A percentile compares a stretch with the other conserved stretches of the same genome.
Conservation (phyloP, 768 basidiomycete species). For the Lactarius trivialis region DNA sequence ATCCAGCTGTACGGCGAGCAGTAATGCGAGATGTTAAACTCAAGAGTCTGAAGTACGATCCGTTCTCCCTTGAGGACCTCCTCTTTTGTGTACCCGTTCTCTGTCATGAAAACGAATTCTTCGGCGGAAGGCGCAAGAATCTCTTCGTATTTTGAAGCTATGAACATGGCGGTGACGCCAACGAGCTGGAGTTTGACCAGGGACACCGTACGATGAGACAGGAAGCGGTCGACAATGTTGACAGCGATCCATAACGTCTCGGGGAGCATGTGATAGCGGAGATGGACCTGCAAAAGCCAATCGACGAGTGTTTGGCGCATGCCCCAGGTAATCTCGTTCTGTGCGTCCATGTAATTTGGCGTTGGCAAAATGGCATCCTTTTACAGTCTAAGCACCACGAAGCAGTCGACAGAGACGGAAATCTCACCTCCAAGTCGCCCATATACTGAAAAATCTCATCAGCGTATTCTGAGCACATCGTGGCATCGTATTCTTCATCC, state of each 20-base stretch:
- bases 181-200: constrained; percentile 89
- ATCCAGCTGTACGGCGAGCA: constrained; percentile 99
- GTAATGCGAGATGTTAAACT: constrained; percentile 93
- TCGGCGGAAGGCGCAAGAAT: constrained; percentile 95
- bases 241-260: constrained; percentile 99
- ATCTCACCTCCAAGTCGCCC: constrained; percentile 80
- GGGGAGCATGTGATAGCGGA: constrained; percentile 97
- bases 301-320: constrained; percentile 98
- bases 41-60: constrained; percentile 90
- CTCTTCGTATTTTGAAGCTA: constrained; percentile 98
- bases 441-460: constrained; percentile 98
- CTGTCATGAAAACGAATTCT: constrained; percentile 98
- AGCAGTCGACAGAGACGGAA: not conserved
- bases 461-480: constrained; percentile 98
- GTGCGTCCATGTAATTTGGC: constrained; percentile 88
- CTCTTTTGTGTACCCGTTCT: constrained; percentile 87
- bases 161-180: constrained; percentile 98
- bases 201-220: constrained; percentile 65
- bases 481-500: constrained; percentile 70
- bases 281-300: constrained; percentile 96
- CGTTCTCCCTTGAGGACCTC: constrained; percentile 98
- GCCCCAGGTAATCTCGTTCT: constrained; percentile 85
- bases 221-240: constrained; percentile 83
- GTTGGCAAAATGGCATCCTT: constrained; percentile 87
- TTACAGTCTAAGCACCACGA: constrained; percentile 24